Evolutionary conservation across 83 land plant species (phyloP).

Genomic region (Diphasiastrum complanatum): DNA sequence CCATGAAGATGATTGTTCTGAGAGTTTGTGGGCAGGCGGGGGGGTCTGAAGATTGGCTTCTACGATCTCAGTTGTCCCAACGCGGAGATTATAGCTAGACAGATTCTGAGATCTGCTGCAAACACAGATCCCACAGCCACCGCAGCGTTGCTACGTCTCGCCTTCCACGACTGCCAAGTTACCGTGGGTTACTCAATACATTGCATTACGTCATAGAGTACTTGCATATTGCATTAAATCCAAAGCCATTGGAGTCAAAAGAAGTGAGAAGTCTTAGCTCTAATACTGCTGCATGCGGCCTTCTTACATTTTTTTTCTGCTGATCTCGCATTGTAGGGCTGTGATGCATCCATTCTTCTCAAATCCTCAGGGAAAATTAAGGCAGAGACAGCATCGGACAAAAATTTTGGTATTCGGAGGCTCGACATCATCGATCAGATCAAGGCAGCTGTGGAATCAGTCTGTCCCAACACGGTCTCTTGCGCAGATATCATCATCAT

Average conservation of each 20-base stretch:
- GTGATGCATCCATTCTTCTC: constrained; percentile 7
- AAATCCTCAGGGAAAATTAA: not conserved
- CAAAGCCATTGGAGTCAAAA: too few species aligned
- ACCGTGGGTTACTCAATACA: too few species aligned
- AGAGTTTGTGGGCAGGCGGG: too few species aligned
- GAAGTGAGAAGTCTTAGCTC: too few species aligned
- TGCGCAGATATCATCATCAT: too few species aligned
- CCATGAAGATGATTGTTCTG: too few species aligned
- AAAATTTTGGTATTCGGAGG: constrained; percentile 12
- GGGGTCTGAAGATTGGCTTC: constrained; percentile 7
- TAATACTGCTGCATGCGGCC: too few species aligned
- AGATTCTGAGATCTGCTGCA: not conserved
- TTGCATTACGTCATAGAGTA: too few species aligned
- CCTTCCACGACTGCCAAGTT: constrained; percentile 17
- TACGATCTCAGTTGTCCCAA: constrained; percentile 3
- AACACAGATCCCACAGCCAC: constrained; percentile 8
- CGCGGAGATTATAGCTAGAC: constrained; percentile 10
- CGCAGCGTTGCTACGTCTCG: constrained; percentile 7
- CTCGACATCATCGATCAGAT: constrained; percentile 12
- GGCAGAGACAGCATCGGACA: not conserved
- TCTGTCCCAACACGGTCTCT: constrained; percentile 3
- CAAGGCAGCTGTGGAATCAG: constrained; percentile 1
- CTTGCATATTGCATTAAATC: too few species aligned
- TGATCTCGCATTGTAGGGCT: too few species aligned
- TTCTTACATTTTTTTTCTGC: too few species aligned